These are phyloP conservation scores for Talaromyces atroroseus DNA, from an alignment of 2,329 filamentous ascomycete genomes.

Conservation along the genomic window DNA sequence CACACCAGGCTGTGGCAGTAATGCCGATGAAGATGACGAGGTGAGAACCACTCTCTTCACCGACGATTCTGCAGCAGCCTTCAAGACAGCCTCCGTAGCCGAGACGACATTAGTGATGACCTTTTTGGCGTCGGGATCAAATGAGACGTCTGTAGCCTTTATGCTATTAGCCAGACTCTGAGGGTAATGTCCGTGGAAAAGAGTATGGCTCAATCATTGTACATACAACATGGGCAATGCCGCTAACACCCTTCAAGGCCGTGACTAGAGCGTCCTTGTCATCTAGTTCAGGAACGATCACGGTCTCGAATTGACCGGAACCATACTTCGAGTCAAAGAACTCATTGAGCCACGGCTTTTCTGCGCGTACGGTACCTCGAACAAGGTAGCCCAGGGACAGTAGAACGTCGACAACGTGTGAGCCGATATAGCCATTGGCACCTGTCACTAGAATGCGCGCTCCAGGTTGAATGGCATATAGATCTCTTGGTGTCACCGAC, in stretches of 20 bases:
- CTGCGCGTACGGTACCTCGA: constrained; percentile 41
- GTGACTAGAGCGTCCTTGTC: constrained; percentile 35
- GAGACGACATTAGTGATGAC: constrained; percentile 42
- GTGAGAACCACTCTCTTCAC: constrained; percentile 14
- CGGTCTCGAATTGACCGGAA: constrained; percentile 31
- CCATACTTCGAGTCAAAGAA: constrained; percentile 27
- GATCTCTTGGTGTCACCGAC: background rate
- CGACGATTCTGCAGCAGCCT: constrained; percentile 20
- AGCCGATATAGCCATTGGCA: constrained; percentile 43
- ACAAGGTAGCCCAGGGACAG: constrained; percentile 40
- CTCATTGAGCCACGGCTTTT: constrained; percentile 32
- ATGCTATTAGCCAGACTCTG: background rate
- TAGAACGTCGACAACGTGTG: constrained; percentile 39
- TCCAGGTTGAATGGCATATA: constrained; percentile 21
- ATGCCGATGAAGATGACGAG: constrained; percentile 9
- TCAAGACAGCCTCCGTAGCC: constrained; percentile 28
- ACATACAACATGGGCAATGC: constrained; percentile 10
- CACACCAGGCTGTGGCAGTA: constrained; percentile 2
- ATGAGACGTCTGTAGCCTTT: constrained; percentile 24
- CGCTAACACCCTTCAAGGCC: constrained; percentile 29
- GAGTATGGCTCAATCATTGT: background rate
- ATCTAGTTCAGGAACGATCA: constrained; percentile 36
- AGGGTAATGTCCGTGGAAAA: too few relatives aligned
- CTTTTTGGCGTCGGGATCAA: constrained; percentile 36
- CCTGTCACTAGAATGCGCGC: constrained; percentile 43